Conservation (phyloP, 352 stramenopile species). For the Phytopythium aichiense region DNA sequence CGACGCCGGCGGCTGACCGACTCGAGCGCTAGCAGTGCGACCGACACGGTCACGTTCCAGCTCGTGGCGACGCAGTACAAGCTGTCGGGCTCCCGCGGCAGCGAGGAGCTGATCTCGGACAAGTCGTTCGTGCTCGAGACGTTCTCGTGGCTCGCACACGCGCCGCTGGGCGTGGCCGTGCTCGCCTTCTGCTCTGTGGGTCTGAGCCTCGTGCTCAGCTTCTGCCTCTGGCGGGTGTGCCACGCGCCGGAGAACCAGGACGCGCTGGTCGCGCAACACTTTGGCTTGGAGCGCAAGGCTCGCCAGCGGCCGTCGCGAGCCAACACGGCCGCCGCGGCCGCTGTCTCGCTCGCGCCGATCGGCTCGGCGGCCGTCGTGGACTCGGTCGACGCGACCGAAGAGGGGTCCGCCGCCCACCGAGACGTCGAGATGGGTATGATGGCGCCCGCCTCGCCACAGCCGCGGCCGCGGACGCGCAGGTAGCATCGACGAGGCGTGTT, state of each 20-base stretch:
- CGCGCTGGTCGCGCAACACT: constrained; percentile 24
- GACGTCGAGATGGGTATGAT: constrained; percentile 8
- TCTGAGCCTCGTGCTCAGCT: constrained; percentile 31
- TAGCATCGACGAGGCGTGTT: not conserved
- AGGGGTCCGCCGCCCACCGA: not conserved
- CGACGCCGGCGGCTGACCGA: not conserved
- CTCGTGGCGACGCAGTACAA: constrained; percentile 43
- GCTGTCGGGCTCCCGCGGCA: constrained; percentile 9
- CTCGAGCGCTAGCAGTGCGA: not conserved
- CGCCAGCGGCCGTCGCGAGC: not conserved
- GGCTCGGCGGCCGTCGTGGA: constrained; percentile 3
- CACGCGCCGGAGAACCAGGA: constrained; percentile 68
- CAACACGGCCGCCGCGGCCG: not conserved
- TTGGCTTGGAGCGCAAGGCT: constrained; percentile 3
- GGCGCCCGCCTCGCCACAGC: not conserved
- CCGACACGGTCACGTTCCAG: constrained; percentile 19
- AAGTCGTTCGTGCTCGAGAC: constrained; percentile 44
- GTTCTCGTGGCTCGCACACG: constrained; percentile 45
- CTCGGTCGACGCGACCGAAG: not conserved
- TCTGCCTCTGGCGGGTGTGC: constrained; percentile 52
- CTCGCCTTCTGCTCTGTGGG: constrained; percentile 40
- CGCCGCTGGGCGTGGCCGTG: constrained; percentile 37
- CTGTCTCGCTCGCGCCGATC: constrained; percentile 1
- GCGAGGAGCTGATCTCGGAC: constrained; percentile 32
- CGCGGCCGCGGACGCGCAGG: not conserved